Evolutionary conservation across 495 filamentous ascomycete species (phyloP), one percentile per base, ranked within the genome.

Genomic region (Hypoxylon perforatum): DNA sequence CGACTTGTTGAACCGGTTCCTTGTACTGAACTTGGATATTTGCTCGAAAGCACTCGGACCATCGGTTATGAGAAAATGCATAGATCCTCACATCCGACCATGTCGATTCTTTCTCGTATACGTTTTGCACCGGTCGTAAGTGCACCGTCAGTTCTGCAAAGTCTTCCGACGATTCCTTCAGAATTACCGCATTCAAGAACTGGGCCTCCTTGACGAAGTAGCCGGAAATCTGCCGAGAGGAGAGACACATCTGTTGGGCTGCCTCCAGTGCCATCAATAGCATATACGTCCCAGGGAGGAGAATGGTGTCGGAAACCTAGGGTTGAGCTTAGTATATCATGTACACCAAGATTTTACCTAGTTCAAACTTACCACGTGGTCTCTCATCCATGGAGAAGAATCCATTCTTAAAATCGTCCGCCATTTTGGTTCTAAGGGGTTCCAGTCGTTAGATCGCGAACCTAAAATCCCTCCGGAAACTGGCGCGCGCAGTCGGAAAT

Each of bases 361-460:
- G n/a, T n/a, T n/a, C n/a, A n/a, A 2, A 4, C 63, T 72, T 33
- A 69, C 44, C 21, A 67, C 41, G 60, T 86, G 84, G 50, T 84
- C 80, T 6, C 59, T 30, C 3, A 83, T 35, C 84, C 84, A 86
- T 0, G 81, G 80, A 1, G 78, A 62, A n/a, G 81, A 71, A 17
- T 58, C 56, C 0, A 76, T 51, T 9, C 72, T 72, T 4, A 83
- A 39, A 3, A 76, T 59, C 9, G 77, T 78, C 11, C 78, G 58
- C 80, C 82, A 86, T 23, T 70, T 65, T 19, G 50, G 36, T 6
- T 62, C 48, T n/a, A 39, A 23, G 5, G 58, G 35, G 21, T 62
- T 54, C 58, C 58, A 62, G 21, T 62, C 71, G 9, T n/a, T 4
- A 11, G 63, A 25, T 17, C 11, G 51, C n/a, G 15, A 12, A 0